These are phyloP conservation scores for Lachancea sp. DNA, from an alignment of 805 yeast genomes.

Conservation along the genomic window DNA sequence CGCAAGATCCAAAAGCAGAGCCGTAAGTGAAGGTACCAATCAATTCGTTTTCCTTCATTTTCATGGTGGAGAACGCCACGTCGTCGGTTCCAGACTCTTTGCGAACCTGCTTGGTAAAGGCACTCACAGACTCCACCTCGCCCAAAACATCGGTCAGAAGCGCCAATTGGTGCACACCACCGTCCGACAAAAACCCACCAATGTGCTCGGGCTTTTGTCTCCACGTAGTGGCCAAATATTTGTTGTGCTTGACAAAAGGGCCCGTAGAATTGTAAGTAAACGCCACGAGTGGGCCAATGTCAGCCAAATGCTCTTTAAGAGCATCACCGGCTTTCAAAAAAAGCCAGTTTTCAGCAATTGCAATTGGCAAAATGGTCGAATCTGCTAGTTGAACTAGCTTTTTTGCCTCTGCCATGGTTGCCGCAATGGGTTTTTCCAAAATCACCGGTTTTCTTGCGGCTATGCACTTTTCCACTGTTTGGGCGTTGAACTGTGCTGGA, in stretches of 20 bases:
- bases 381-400: slow-evolving; percentile 66
- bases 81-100: slow-evolving; percentile 78
- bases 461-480: slow-evolving; percentile 62
- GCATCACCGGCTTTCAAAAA: slow-evolving; percentile 54
- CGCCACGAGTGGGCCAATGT: slow-evolving; percentile 66
- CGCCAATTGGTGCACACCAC: slow-evolving; percentile 95
- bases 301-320: slow-evolving; percentile 51
- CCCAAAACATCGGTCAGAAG: slow-evolving; percentile 79
- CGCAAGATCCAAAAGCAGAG: slow-evolving; percentile 78
- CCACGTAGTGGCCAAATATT: slow-evolving; percentile 73
- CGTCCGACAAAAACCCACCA: slow-evolving; percentile 90
- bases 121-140: slow-evolving; percentile 60
- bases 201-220: slow-evolving; percentile 84
- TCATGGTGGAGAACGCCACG: slow-evolving; percentile 63
- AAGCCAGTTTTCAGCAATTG: slow-evolving; percentile 82
- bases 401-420: slow-evolving; percentile 70
- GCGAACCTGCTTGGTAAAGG: slow-evolving; percentile 70
- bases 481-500: slow-evolving; percentile 79
- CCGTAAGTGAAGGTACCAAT: slow-evolving; percentile 87
- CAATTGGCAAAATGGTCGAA: slow-evolving; percentile 58
- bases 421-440: slow-evolving; percentile 91
- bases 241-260: slow-evolving; percentile 52
- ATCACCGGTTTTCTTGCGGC: slow-evolving; percentile 70
- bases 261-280: slow-evolving; percentile 74
- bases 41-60: slow-evolving; percentile 48